Conservation (phyloP, 306 rosid species). For the Begonia peltatifolia region DNA sequence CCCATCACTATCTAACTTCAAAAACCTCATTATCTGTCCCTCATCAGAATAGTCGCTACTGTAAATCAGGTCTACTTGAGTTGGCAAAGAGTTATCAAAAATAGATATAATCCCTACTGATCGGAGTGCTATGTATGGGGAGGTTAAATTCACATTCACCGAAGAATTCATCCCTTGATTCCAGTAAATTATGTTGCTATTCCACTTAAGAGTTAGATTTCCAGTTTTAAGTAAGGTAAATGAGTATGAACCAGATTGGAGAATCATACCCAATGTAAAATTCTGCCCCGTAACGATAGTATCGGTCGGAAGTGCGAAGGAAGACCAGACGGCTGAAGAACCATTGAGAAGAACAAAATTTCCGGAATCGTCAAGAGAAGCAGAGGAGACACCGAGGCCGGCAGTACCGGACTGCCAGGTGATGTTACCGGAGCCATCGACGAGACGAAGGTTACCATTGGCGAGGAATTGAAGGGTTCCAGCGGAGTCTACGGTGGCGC, state of each 20-base stretch:
- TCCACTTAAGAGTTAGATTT: conserved; percentile 47
- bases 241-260: conserved; percentile 41
- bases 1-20: conserved; percentile 57
- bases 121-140: conserved; percentile 28
- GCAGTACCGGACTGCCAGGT: conserved; percentile 50
- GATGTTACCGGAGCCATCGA: conserved; percentile 39
- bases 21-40: conserved; percentile 27
- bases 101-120: conserved; percentile 33
- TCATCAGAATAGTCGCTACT: conserved; percentile 43
- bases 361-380: conserved; percentile 30
- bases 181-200: conserved; percentile 30
- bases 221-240: conserved; percentile 24
- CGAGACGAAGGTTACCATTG: conserved; percentile 40
- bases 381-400: conserved; percentile 38
- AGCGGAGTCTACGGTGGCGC: conserved; percentile 28
- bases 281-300: conserved; percentile 46
- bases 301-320: conserved; percentile 53
- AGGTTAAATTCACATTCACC: conserved; percentile 14
- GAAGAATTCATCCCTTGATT: conserved; percentile 44
- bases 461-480: conserved; percentile 35
- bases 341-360: conserved; percentile 27
- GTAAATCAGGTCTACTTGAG: conserved; percentile 28
- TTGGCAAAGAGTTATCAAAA: conserved; percentile 19
- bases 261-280: conserved; percentile 20
- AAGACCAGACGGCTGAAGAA: conserved; percentile 35